Evolutionary conservation across 441 rosid genomes (phyloP), one percentile per base, ranked within the genome.

Genomic region (Eruca vesicaria): DNA sequence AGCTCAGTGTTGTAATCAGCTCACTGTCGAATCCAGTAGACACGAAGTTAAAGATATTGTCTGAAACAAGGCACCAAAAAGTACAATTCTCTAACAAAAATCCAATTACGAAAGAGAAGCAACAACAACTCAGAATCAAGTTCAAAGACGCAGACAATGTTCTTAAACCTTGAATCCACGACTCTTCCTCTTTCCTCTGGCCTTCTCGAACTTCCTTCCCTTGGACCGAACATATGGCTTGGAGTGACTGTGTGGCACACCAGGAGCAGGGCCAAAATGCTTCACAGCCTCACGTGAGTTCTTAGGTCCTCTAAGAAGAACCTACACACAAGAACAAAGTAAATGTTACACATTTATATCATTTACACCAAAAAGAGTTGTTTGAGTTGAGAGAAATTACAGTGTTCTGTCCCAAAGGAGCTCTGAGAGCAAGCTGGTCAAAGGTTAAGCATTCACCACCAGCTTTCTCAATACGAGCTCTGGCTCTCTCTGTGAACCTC

Each of bases 241-340:
- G 7, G 96, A 67, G 79, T 86, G 88, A 85, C 97, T 95, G 89
- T 86, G 91, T 11, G 99, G 99, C 55, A 95, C 96, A 82, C 99
- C 95, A 52, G 99, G 98, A 36, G 99, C 97, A 5, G 87, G 95
- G 2, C 99, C 99, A 7, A 95, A 95, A 85, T 95, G 99, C 80
- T 93, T 95, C 61, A 91, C 99, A 26, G 97, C 98, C 71, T 95
- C 98, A 68, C 98, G 95, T 9, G 97, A 82, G 69, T 90, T 95
- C 95, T 93, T 95, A 2, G 98, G 98, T 56, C 98, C 98, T 81
- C 99, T 86, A 7, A 96, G 88, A 69, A 96, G 97, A 81, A 90
- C 79, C 98, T 95, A 83, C 19, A 83, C 14, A 73, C n/a, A 63
- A 32, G n/a, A 55, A 61, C 18, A 9, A 68, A 28, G 12, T 2